Evolutionary conservation across 1,284 basidiomycete species (phyloP), one percentile per base, ranked within the genome.

Genomic region (Ceratobasidium sp.): DNA sequence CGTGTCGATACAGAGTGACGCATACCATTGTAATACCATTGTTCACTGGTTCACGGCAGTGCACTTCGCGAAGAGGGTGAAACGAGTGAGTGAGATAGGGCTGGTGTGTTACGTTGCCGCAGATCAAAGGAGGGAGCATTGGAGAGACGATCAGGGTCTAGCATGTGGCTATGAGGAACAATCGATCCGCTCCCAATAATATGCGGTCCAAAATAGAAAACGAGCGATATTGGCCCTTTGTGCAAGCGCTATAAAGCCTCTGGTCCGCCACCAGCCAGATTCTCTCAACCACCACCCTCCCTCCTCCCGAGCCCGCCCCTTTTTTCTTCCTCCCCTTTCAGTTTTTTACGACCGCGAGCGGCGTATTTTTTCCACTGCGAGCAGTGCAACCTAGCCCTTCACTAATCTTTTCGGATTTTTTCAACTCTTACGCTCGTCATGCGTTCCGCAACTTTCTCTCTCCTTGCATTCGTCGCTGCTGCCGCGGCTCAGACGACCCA

Each of bases 401-500:
- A 45, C 47, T 64, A 64, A 64, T 64, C 45, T 64, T 64, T 62
- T 64, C 60, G 17, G 60, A 52, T 64, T 49, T 49, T 27, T 64
- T 53, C 35, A 1, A 29, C 38, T 53, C 53, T 62, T 47, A 58
- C 56, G 56, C 45, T 42, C 58, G 53, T n/a, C 27, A 64, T 64
- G 60, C 35, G 60, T 12, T 49, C 69, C 55, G 49, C 53, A 40
- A 58, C 68, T 29, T 45, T 72, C 49, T 65, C 71, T 42, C 47
- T 69, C 53, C 55, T 53, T 49, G 69, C 57, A 47, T 45, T 70
- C 53, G 40, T 54, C 54, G 68, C 70, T 34, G 53, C 67, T 35
- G 54, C 60, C 32, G 60, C 40, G 12, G 43, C 70, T 6, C 60
- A 69, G 34, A 62, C 58, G 17, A 43, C 35, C 42, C 58, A 65